Conservation (phyloP, 148 eudicot species). For the Camellia lanceoleosa region DNA sequence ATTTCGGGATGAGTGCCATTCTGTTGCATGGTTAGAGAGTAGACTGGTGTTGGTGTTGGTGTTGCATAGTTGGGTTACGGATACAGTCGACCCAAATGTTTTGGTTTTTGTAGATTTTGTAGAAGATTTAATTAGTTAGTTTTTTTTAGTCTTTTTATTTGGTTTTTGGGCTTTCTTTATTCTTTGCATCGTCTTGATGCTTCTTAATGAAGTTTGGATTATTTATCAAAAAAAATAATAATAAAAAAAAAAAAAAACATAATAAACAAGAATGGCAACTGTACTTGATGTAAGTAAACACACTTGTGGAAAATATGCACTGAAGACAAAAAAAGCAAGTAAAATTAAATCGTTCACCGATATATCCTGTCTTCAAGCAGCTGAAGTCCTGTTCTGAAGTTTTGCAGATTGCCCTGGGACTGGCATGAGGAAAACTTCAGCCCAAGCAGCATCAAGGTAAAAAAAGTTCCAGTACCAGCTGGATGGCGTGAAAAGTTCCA, state of each 20-base stretch:
- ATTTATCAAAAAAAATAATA: not conserved
- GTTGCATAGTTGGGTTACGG: too few relatives aligned
- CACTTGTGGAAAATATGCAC: not conserved
- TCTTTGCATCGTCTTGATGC: too few relatives aligned
- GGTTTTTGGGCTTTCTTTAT: too few relatives aligned
- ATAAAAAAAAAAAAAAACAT: not conserved
- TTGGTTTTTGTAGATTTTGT: too few relatives aligned
- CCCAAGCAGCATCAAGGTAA: constrained; percentile 91
- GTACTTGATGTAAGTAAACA: not conserved
- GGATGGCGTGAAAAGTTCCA: constrained; percentile 90
- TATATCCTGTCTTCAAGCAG: constrained; percentile 93
- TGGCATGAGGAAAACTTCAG: constrained; percentile 86
- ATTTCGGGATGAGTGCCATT: too few relatives aligned
- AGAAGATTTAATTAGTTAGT: too few relatives aligned
- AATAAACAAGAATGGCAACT: not conserved
- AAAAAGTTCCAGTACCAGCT: constrained; percentile 93
- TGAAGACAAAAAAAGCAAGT: constrained; percentile 1
- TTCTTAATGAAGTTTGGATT: too few relatives aligned
- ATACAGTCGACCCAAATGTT: too few relatives aligned
- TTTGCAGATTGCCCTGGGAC: constrained; percentile 78
- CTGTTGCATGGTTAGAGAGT: too few relatives aligned
- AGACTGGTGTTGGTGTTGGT: too few relatives aligned
- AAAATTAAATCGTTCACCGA: constrained; percentile 39
- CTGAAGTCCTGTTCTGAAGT: constrained; percentile 81
- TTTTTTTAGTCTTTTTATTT: too few relatives aligned